phyloP scores from a whole-genome alignment of 129 eudicot genomes.

The Heracleum sosnowskyi region DNA sequence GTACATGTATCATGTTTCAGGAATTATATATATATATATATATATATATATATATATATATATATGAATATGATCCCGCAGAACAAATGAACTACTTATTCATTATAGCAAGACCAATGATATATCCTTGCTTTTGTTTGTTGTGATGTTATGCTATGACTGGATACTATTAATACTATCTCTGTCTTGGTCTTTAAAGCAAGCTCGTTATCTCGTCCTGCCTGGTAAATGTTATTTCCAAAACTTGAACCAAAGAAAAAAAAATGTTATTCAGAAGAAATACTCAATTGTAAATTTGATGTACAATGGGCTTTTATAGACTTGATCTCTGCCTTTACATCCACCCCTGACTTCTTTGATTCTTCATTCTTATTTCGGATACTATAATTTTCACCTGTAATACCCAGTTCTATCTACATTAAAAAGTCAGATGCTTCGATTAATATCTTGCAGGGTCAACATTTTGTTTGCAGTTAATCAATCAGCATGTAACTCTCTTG shows the following conservation, averaged over 20 bases:
- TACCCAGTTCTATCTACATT: not conserved
- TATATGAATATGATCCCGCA: not conserved
- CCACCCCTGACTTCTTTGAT: not conserved
- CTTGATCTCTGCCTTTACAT: not conserved
- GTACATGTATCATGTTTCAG: not conserved
- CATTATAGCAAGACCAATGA: not conserved
- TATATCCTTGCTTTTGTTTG: not conserved
- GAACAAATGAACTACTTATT: not conserved
- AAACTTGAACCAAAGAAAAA: not conserved
- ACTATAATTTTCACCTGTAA: not conserved
- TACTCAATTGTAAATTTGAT: not conserved
- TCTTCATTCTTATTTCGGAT: not conserved
- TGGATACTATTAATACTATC: not conserved
- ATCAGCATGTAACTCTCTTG: conserved; percentile 22
- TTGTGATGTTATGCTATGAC: not conserved
- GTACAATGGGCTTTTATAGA: not conserved
- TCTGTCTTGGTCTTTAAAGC: not conserved
- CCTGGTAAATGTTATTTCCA: not conserved
- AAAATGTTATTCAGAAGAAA: not conserved
- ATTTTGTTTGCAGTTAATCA: conserved; percentile 11
- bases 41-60: too few species aligned
- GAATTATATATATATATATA: too few species aligned
- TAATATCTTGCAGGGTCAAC: conserved; percentile 8
- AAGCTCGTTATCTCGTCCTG: not conserved
- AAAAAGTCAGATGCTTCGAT: conserved; percentile 10